Conservation (phyloP, 2,329 filamentous ascomycete genomes). For the Dothideomycetes sp. region DNA sequence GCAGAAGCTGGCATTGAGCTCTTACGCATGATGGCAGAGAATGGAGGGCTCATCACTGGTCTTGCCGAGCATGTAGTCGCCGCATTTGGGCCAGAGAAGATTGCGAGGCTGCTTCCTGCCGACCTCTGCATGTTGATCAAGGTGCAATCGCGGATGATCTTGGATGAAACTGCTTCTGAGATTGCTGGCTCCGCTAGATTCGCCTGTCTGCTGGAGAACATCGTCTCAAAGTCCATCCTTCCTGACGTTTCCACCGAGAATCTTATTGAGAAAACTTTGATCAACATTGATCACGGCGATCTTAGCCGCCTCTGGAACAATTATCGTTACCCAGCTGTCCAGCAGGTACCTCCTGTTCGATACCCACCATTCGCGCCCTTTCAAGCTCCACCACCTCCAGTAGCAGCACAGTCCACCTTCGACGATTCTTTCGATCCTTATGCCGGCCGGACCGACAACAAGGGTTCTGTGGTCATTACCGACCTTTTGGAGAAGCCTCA, state of each 20-base stretch:
- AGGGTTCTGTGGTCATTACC: slow-evolving; percentile 81
- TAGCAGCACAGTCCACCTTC: slow-evolving; percentile 47
- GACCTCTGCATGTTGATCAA: slow-evolving; percentile 50
- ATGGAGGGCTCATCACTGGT: slow-evolving; percentile 49
- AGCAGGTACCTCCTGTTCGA: slow-evolving; percentile 36
- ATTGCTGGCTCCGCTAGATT: slow-evolving; percentile 49
- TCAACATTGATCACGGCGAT: slow-evolving; percentile 39
- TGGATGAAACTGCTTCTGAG: slow-evolving; percentile 37
- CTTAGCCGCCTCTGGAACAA: slow-evolving; percentile 47
- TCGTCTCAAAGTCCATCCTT: slow-evolving; percentile 40
- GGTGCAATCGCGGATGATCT: slow-evolving; percentile 43
- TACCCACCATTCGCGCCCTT: slow-evolving; percentile 35
- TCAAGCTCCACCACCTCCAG: slow-evolving; percentile 33
- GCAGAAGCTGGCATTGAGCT: slow-evolving; percentile 47
- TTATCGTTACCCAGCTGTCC: slow-evolving; percentile 37
- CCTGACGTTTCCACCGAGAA: slow-evolving; percentile 45
- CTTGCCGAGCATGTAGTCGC: slow-evolving; percentile 51
- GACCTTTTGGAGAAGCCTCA: slow-evolving; percentile 76
- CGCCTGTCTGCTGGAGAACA: slow-evolving; percentile 49
- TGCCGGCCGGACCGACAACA: slow-evolving; percentile 80
- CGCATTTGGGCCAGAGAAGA: slow-evolving; percentile 47
- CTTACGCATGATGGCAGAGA: slow-evolving; percentile 55
- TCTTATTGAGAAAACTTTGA: slow-evolving; percentile 47
- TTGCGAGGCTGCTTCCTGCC: slow-evolving; percentile 42
- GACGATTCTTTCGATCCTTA: slow-evolving; percentile 89